Evolutionary conservation across 2,329 filamentous ascomycete genomes (phyloP), one percentile per base, ranked within the genome.

Genomic region (Xylariaceae sp.): DNA sequence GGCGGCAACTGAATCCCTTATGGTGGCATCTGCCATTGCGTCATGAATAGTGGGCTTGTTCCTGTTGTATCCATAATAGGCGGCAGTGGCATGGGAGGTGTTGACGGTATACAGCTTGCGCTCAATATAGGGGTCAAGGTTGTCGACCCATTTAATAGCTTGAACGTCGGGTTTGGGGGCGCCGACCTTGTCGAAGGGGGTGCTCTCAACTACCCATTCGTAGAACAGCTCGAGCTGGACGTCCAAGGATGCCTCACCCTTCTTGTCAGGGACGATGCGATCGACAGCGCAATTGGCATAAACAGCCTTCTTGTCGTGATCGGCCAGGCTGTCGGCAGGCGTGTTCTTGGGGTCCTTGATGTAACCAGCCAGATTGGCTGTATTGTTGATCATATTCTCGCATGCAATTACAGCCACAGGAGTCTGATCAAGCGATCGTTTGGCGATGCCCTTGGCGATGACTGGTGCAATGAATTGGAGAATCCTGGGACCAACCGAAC

Each of bases 31-130:
- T 58, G 85, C 83, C 60, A 97, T 83, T 7, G 92, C 88, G 66
- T 97, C 93, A 71, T 94, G 91, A 63, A 99, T 91, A 56, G 89
- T 95, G 69, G 84, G 81, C 81, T 95, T 93, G 69, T 89, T 86
- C 62, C 86, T 83, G 77, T 92, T 83, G 82, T 96, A 89, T 50
- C 92, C 93, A 74, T 94, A 92, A 83, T 97, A 97, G 55, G 94
- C 93, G 16, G 92, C 92, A 6, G 93, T 96, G 55, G 94, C 94
- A 72, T 99, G 94, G 50, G 92, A 89, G 18, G 94, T 99, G 84
- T 99, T 99, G 82, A 99, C 93, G 18, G 94, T 99, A 82, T 92
- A 99, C 61, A 99, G 87, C 84, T 99, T 99, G 75, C 94, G 92
- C 85, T 99, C 94, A 68, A 99, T 97, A 79, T 93, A 99, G 53